Evolutionary conservation across 805 yeast species (phyloP).

Genomic region (Schizosaccharomyces osmophilus): DNA sequence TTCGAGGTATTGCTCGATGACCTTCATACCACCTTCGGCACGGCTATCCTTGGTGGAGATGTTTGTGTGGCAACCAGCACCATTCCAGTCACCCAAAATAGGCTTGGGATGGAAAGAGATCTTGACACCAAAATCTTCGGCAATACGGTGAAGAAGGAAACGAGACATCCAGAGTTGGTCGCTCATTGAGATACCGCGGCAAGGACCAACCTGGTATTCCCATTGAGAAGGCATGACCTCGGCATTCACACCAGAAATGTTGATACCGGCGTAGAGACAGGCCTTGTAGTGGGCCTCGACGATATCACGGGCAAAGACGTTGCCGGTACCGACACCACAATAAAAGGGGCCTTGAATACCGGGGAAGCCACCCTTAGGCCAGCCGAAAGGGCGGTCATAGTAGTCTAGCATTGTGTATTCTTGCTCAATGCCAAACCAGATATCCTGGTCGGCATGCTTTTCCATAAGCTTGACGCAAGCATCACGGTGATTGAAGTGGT

Average conservation of each 20-base stretch:
- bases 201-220: slow-evolving; percentile 99
- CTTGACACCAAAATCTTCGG: slow-evolving; percentile 97
- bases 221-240: slow-evolving; percentile 99
- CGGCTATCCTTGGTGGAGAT: slow-evolving; percentile 87
- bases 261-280: slow-evolving; percentile 75
- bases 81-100: slow-evolving; percentile 96
- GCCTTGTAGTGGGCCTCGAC: slow-evolving; percentile 99
- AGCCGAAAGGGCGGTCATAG: slow-evolving; percentile 73
- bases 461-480: slow-evolving; percentile 86
- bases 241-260: slow-evolving; percentile 89
- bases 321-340: slow-evolving; percentile 99
- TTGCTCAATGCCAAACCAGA: slow-evolving; percentile 98
- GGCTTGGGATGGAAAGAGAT: slow-evolving; percentile 99
- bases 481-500: slow-evolving; percentile 94
- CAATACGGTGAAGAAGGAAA: slow-evolving; percentile 75
- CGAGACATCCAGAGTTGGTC: slow-evolving; percentile 93
- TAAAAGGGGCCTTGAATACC: slow-evolving; percentile 99
- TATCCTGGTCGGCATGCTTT: slow-evolving; percentile 60
- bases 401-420: slow-evolving; percentile 92
- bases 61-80: slow-evolving; percentile 99
- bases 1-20: slow-evolving; percentile 75
- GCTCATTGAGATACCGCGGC: slow-evolving; percentile 87
- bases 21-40: slow-evolving; percentile 83
- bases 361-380: slow-evolving; percentile 99
- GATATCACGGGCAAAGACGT: slow-evolving; percentile 91